Percentiles rank a stretch among this genome's conserved stretches.
Evolutionary conservation across 208 protist genomes (phyloP).

Genomic region (Phytomonas sp.): DNA sequence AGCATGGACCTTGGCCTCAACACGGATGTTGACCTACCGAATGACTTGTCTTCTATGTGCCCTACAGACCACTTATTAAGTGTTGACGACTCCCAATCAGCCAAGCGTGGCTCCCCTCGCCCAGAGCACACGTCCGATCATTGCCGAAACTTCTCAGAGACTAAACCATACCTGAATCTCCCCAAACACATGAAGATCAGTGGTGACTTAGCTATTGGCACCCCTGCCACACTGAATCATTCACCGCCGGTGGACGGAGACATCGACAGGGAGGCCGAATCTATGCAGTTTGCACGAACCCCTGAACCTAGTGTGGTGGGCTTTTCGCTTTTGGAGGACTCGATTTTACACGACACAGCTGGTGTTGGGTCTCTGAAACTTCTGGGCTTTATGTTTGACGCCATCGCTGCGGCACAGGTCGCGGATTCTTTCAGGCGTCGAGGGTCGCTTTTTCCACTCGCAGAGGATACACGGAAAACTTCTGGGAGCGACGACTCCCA

Average conservation of each 20-base stretch:
- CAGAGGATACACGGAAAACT: neutral
- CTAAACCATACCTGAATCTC: neutral
- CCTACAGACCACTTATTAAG: neutral
- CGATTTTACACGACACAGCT: neutral
- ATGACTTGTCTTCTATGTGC: neutral
- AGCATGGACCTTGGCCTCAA: slow-evolving; percentile 19
- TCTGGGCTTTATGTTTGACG: slow-evolving; percentile 73
- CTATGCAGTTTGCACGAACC: neutral
- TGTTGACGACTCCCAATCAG: neutral
- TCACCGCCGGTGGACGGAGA: neutral
- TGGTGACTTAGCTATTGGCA: neutral
- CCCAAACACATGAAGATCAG: neutral
- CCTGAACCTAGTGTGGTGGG: slow-evolving; percentile 37
- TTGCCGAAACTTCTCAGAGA: neutral
- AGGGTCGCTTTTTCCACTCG: neutral
- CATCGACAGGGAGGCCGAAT: neutral
- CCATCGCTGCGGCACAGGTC: slow-evolving; percentile 12
- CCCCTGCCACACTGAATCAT: neutral
- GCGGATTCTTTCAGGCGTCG: neutral
- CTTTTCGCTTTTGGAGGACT: slow-evolving; percentile 23
- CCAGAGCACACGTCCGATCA: neutral
- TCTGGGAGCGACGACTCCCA: neutral
- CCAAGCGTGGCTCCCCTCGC: neutral
- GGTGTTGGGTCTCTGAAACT: slow-evolving; percentile 28
- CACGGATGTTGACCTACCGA: neutral